Evolutionary conservation across 2,329 filamentous ascomycete genomes (phyloP).

Genomic region (Colletotrichum cordylinicola): DNA sequence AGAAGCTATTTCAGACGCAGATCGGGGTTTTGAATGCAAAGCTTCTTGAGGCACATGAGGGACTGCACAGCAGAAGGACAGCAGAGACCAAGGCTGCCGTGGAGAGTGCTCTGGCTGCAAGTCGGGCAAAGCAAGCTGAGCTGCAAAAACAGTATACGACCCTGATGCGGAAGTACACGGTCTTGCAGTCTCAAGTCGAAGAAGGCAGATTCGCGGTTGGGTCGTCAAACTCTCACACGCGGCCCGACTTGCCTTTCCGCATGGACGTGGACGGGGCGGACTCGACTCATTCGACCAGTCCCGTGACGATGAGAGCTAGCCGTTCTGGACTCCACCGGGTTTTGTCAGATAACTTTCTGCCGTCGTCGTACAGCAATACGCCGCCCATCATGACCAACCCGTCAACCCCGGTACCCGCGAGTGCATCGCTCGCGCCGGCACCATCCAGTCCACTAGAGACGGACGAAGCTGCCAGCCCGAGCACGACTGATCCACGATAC

Average conservation of each 20-base stretch:
- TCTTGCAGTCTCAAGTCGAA: slow-evolving; percentile 47
- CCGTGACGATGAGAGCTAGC: slow-evolving; percentile 38
- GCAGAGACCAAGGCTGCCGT: slow-evolving; percentile 41
- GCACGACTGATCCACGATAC: slow-evolving; percentile 42
- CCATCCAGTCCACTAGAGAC: slow-evolving; percentile 35
- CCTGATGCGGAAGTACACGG: slow-evolving; percentile 57
- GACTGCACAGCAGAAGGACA: slow-evolving; percentile 26
- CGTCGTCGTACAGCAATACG: slow-evolving; percentile 47
- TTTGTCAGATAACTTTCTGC: slow-evolving; percentile 48
- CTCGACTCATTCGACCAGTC: slow-evolving; percentile 36
- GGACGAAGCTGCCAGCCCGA: slow-evolving; percentile 34
- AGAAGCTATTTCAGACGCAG: slow-evolving; percentile 52
- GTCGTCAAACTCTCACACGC: slow-evolving; percentile 18
- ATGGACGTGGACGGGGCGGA: slow-evolving; percentile 25
- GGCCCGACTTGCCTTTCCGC: slow-evolving; percentile 19
- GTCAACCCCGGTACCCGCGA: slow-evolving; percentile 31
- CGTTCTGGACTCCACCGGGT: slow-evolving; percentile 39
- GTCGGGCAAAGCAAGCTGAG: slow-evolving; percentile 57
- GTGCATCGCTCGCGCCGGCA: slow-evolving; percentile 41
- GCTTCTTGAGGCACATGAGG: slow-evolving; percentile 44
- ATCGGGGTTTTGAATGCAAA: slow-evolving; percentile 51
- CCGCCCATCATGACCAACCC: slow-evolving; percentile 44
- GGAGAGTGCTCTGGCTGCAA: slow-evolving; percentile 54
- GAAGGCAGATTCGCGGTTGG: slow-evolving; percentile 19
- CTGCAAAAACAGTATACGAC: slow-evolving; percentile 57